A percentile compares a stretch with the other conserved stretches of the same genome.
Evolutionary conservation across 129 eudicot species (phyloP).

Genomic region (Centrapalus pauciflorus): DNA sequence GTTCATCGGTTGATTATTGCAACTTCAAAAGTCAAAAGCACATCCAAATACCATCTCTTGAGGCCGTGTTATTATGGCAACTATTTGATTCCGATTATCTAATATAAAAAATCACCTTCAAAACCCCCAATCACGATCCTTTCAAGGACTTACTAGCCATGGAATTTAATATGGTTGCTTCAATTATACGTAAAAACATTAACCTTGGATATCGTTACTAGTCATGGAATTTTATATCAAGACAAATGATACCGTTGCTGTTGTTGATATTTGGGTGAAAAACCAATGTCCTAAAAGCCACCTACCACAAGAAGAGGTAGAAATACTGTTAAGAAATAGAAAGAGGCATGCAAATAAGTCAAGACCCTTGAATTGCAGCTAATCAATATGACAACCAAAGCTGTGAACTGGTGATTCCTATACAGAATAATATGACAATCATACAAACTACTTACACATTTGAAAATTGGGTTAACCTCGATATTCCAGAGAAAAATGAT

Average conservation of each 20-base stretch:
- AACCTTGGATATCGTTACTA: constrained; percentile 59
- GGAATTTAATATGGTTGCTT: neutral
- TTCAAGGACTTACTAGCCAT: neutral
- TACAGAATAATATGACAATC: neutral
- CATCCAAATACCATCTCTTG: too few species aligned
- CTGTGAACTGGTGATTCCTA: neutral
- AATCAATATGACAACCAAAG: neutral
- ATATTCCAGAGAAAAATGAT: neutral
- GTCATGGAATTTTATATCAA: too few species aligned
- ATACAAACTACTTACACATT: too few species aligned
- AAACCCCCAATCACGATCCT: neutral
- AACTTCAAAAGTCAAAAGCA: too few species aligned
- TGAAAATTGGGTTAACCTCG: neutral
- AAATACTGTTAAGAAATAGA: neutral
- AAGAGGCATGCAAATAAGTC: neutral
- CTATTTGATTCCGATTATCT: too few species aligned
- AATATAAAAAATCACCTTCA: neutral
- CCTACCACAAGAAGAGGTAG: constrained; percentile 23
- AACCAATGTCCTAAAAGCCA: constrained; percentile 62
- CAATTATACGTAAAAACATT: neutral
- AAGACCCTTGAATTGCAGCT: neutral
- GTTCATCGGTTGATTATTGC: too few species aligned
- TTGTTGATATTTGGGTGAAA: constrained; percentile 60
- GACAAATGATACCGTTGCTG: constrained; percentile 63
- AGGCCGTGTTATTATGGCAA: too few species aligned